Base-by-base conservation (phyloP, 1,284 basidiomycete genomes). In the Trametes pubescens region DNA sequence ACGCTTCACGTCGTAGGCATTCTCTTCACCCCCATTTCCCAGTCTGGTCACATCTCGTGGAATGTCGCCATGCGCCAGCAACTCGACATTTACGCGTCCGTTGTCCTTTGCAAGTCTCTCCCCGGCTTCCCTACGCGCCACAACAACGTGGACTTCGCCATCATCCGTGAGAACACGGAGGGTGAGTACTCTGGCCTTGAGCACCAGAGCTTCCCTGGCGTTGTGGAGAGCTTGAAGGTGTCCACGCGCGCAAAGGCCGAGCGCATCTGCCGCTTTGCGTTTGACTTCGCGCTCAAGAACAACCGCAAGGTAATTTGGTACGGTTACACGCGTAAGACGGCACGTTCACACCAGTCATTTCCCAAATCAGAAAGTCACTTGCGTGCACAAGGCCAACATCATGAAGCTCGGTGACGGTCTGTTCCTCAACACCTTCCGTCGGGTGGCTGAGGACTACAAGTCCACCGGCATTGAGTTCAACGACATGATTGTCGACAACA, bases 321-420 rank as follows among this genome's bases (percentile, higher is more conserved):
- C 10, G 7, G 32, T 3, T 38, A 9, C n/a, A 2, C 40, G 2
- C 47, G 13, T 16, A 8, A n/a, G 22, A 10, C 4, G 2, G 1
- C 38, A 11, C 22, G 16, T 22, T 9, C 57, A 51, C 26, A 59
- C n/a, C 26, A 2, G 0, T 10, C 2, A 34, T 3, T 11, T 1
- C 22, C 16, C 10, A 8, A 49, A n/a, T 24, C 56, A 97, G 94
- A 98, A 97, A 92, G 98, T 99, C 72, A 99, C 98, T 61, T 99
- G 96, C 77, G 96, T 99, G 55, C 98, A 99, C 91, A 99, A 99
- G 84, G 98, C 98, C 76, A 99, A 99, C 86, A 99, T 99, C 85
- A 99, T 99, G 98, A 99, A 99, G 82, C 90, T 99, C 73, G 97
- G 96, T 78, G 98, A 99, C 77, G 98, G 98, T 81, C 90, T 99